A percentile compares a stretch with the other conserved stretches of the same genome.
These are phyloP conservation scores for Aristolochia contorta DNA, from an alignment of 164 flowering plant species.

Conservation along the genomic window DNA sequence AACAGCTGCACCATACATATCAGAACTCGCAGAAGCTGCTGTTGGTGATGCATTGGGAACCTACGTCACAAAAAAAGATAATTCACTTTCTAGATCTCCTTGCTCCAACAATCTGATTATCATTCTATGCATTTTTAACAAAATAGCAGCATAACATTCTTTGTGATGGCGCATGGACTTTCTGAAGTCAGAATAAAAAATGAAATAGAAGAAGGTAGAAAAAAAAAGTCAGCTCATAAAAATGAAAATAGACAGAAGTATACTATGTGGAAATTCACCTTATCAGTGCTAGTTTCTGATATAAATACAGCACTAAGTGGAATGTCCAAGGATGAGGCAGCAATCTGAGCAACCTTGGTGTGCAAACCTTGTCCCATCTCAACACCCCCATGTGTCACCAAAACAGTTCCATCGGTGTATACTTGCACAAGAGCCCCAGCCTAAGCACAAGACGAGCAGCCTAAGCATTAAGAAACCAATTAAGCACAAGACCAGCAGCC, in stretches of 20 bases:
- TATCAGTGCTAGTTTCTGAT: constrained; percentile 99
- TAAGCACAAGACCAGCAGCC: too few species aligned
- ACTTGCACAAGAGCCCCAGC: constrained; percentile 99
- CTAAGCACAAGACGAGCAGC: too few species aligned
- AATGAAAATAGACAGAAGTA: too few species aligned
- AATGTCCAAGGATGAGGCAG: constrained; percentile 84
- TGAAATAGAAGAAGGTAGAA: not conserved
- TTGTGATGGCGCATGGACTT: not conserved
- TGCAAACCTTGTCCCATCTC: constrained; percentile 99
- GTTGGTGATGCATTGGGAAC: constrained; percentile 98
- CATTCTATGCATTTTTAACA: not conserved
- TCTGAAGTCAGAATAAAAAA: not conserved
- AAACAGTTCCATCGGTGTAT: constrained; percentile 92
- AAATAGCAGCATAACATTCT: not conserved
- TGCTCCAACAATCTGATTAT: not conserved
- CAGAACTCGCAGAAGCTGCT: constrained; percentile 99
- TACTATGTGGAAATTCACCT: constrained; percentile 34
- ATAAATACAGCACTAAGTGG: constrained; percentile 88
- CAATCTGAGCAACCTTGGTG: constrained; percentile 94
- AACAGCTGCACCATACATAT: constrained; percentile 95
- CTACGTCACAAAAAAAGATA: constrained; percentile 18
- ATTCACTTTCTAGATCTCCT: too few species aligned
- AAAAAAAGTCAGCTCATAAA: too few species aligned
- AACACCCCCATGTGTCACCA: constrained; percentile 98
- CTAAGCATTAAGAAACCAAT: constrained; percentile 7